A percentile compares a stretch with the other conserved stretches of the same genome.
Evolutionary conservation across 1,139 yeast species (phyloP).

Genomic region (Kodamaea ohmeri): DNA sequence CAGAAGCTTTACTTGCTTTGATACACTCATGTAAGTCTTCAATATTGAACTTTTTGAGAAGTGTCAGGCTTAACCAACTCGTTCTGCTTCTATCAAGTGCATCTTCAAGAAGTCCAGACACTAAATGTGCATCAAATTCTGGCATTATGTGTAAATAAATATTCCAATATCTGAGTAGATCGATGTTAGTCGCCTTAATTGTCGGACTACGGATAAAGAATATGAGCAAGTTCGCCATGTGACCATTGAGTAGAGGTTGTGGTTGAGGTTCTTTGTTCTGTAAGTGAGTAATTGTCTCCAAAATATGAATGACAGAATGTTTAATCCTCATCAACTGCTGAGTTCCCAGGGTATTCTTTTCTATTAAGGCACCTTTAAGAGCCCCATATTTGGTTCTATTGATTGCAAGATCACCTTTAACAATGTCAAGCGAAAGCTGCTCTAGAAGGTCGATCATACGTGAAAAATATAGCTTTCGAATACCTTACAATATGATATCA

Average conservation of each 20-base stretch:
- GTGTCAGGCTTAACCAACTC: constrained; percentile 2
- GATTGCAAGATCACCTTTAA: neutral
- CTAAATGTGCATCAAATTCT: constrained; percentile 1
- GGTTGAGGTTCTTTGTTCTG: too few species aligned
- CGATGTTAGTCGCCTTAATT: neutral
- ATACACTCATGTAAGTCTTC: neutral
- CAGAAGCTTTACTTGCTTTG: neutral
- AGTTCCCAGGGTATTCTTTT: neutral
- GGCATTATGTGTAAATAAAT: neutral
- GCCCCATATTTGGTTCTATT: constrained; percentile 1
- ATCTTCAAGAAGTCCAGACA: neutral
- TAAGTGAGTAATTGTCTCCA: too few species aligned
- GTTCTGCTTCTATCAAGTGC: neutral
- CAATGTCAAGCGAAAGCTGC: neutral
- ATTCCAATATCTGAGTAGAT: neutral
- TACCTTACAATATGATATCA: too few species aligned
- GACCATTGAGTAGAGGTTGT: neutral
- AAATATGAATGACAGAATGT: neutral
- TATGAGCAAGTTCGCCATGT: neutral
- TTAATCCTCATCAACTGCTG: neutral
- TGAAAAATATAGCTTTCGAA: too few species aligned
- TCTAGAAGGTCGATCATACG: constrained; percentile 1
- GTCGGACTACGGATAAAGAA: neutral
- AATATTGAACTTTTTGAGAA: neutral
- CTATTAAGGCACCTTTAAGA: neutral